phyloP scores from a whole-genome alignment of 345 rosid species.

The Eucalyptus victrix region DNA sequence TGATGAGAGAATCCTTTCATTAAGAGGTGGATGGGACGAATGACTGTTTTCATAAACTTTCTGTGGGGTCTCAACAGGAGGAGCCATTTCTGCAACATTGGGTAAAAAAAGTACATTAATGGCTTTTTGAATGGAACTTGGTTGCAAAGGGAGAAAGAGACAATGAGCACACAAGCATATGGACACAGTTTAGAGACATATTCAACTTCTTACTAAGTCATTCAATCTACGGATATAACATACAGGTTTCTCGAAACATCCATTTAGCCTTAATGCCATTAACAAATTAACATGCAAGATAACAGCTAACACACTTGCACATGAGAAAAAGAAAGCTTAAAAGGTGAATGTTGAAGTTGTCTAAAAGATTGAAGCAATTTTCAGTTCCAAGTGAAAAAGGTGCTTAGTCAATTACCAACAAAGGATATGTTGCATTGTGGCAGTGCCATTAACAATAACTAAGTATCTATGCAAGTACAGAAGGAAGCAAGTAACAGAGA shows the following conservation, averaged over 20 bases:
- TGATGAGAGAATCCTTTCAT: slow-evolving; percentile 44
- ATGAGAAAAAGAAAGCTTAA: not conserved
- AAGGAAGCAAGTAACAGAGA: not conserved
- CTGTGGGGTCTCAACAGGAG: not conserved
- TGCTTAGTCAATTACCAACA: not conserved
- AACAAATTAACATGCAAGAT: not conserved
- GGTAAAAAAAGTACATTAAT: not conserved
- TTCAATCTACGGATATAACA: not conserved
- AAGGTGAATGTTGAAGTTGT: not conserved
- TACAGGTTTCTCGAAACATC: not conserved
- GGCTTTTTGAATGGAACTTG: not conserved
- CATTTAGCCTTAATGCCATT: not conserved
- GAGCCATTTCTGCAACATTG: slow-evolving; percentile 1
- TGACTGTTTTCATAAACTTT: not conserved
- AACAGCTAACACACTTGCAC: not conserved
- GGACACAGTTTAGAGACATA: not conserved
- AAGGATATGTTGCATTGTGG: not conserved
- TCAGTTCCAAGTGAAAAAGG: not conserved
- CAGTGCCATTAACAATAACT: not conserved
- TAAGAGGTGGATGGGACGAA: slow-evolving; percentile 14
- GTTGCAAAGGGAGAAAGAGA: not conserved
- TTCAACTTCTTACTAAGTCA: not conserved
- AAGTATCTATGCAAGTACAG: not conserved
- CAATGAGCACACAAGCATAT: not conserved
- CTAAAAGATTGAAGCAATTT: not conserved